Evolutionary conservation across 768 basidiomycete species (phyloP), one percentile per base, ranked within the genome.

Genomic region (Termitomyces sp.): DNA sequence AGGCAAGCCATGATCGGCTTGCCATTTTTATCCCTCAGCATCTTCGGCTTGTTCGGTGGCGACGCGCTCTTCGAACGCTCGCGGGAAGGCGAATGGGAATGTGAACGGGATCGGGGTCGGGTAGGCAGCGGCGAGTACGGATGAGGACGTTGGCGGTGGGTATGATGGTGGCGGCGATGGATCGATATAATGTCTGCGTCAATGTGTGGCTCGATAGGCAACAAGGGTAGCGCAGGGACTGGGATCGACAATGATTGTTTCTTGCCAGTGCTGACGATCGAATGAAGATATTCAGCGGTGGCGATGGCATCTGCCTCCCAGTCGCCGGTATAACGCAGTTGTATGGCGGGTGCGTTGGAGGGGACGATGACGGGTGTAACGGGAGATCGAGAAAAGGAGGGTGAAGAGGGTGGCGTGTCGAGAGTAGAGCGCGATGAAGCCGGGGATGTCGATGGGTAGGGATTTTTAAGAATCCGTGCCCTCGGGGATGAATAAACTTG

Each of bases 1-100:
- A 77, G 65, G 53, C 80, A 81, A 1, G 80, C 80, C 26, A 81
- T 65, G 3, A 74, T 69, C 13, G 78, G 79, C 58, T 81, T 80
- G 12, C 58, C 51, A 34, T 57, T 47, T 36, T 57, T 42, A 22
- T 51, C 45, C 33, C 57, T 26, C 5, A 49, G 20, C 20, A 28
- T 47, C 33, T 54, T 61, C 29, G 28, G 39, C 33, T 51, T 57
- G 36, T 18, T 31, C n/a, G 36, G 58, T 34, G 49, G 24, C 24
- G 47, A 29, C 8, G 47, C 10, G 15, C 51, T 45, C 18, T 4
- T 55, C 20, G 36, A 39, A 26, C 56, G 44, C 13, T 22, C 48
- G 18, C 53, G 53, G 62, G 50, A 39, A 47, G 54, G 55, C 26
- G 62, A 54, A 5, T 28, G 8, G 4, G 39, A 28, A 2, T 20